A percentile compares a stretch with the other conserved stretches of the same genome.
Conservation (phyloP, 495 filamentous ascomycete genomes). For the Trichoderma virens region DNA sequence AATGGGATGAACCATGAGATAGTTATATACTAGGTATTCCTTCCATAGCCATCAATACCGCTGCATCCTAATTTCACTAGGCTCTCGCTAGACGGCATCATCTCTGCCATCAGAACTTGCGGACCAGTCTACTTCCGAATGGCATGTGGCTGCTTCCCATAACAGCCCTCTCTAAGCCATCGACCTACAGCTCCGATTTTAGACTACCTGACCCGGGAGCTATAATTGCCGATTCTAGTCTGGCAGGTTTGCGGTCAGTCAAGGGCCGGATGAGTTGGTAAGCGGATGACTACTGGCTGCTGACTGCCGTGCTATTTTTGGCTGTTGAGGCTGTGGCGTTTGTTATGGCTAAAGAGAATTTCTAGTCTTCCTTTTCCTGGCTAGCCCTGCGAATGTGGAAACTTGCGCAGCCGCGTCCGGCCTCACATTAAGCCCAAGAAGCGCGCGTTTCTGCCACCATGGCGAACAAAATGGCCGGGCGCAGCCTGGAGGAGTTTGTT, state of each 20-base stretch:
- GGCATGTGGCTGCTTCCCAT: background rate
- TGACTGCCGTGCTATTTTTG: slow-evolving; percentile 7
- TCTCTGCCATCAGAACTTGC: background rate
- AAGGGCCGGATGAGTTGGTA: slow-evolving; percentile 2
- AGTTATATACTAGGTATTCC: background rate
- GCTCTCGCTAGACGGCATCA: background rate
- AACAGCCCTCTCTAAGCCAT: background rate
- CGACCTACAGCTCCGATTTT: background rate
- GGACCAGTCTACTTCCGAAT: background rate
- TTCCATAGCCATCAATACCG: background rate
- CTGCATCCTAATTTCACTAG: background rate
- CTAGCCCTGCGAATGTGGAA: background rate
- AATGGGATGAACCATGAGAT: background rate
- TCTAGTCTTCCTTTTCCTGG: background rate
- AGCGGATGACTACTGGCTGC: slow-evolving; percentile 6
- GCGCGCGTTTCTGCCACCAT: background rate
- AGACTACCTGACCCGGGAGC: slow-evolving; percentile 4
- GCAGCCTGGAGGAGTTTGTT: background rate
- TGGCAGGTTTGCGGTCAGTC: background rate
- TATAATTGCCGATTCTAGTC: background rate
- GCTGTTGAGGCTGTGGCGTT: background rate
- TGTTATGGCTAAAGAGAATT: background rate
- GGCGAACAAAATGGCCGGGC: background rate
- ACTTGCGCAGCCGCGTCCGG: background rate
- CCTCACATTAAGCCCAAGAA: background rate